phyloP scores from a whole-genome alignment of 192 early-diverging fungal species.

The Linnemannia exigua region DNA sequence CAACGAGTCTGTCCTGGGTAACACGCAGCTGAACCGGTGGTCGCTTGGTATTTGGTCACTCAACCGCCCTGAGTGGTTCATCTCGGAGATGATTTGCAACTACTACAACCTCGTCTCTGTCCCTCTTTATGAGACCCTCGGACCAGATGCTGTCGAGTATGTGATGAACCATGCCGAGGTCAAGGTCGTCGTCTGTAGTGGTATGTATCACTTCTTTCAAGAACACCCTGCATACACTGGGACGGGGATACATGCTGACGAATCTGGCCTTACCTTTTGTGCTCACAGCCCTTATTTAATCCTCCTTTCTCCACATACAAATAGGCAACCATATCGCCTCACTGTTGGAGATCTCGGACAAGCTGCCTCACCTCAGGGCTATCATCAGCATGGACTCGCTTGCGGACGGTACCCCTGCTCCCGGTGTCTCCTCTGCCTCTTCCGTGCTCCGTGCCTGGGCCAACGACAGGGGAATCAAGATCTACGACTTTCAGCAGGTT shows the following conservation, averaged over 20 bases:
- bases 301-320: not conserved
- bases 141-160: slow-evolving; percentile 83
- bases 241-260: not conserved
- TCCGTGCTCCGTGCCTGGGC: slow-evolving; percentile 65
- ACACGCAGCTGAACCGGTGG: slow-evolving; percentile 46
- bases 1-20: slow-evolving; percentile 53
- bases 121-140: slow-evolving; percentile 92
- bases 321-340: slow-evolving; percentile 20
- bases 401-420: slow-evolving; percentile 48
- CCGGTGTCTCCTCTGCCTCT: slow-evolving; percentile 14
- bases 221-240: not conserved
- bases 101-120: slow-evolving; percentile 74
- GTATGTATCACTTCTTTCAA: slow-evolving; percentile 14
- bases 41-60: slow-evolving; percentile 75
- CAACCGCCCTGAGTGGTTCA: slow-evolving; percentile 75
- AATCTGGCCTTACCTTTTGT: not conserved
- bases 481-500: slow-evolving; percentile 70
- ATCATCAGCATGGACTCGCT: slow-evolving; percentile 82
- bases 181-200: slow-evolving; percentile 66
- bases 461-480: slow-evolving; percentile 65
- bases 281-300: slow-evolving; percentile 12
- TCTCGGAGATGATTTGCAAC: slow-evolving; percentile 74
- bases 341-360: slow-evolving; percentile 29
- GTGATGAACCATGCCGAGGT: slow-evolving; percentile 88
- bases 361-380: slow-evolving; percentile 75